phyloP scores from a whole-genome alignment of 306 rosid genomes.

The Cucurbita moschata region DNA sequence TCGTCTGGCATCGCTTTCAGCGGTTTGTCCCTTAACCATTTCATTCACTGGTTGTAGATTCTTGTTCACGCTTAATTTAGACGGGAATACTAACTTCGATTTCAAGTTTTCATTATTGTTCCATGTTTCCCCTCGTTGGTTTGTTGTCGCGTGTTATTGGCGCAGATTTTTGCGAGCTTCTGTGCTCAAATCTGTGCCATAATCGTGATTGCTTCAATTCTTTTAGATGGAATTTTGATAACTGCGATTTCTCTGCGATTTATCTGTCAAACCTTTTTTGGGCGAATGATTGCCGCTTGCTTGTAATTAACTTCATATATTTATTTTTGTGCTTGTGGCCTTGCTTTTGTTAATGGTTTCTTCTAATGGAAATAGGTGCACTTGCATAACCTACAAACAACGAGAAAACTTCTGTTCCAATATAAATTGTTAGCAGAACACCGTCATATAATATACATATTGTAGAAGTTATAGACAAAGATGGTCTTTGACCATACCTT shows the following conservation, averaged over 20 bases:
- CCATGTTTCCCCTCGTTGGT: not conserved
- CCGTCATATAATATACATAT: not conserved
- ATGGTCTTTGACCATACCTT: not conserved
- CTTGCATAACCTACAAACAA: not conserved
- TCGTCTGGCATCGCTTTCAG: slow-evolving; percentile 38
- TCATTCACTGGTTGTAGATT: not conserved
- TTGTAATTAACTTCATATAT: not conserved
- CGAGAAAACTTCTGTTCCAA: not conserved
- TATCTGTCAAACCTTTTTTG: not conserved
- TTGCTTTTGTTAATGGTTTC: not conserved
- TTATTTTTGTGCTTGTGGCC: not conserved
- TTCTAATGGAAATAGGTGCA: not conserved
- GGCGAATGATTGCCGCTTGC: not conserved
- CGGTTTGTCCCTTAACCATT: not conserved
- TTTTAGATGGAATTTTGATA: not conserved
- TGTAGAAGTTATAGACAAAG: not conserved
- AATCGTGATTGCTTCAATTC: not conserved
- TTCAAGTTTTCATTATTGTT: not conserved
- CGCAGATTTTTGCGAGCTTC: not conserved
- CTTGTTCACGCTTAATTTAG: not conserved
- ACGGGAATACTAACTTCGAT: not conserved
- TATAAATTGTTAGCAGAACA: not conserved
- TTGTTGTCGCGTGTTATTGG: not conserved
- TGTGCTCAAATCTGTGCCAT: not conserved
- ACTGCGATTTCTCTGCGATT: not conserved